These are phyloP conservation scores for Eucalyptus virginea DNA, from an alignment of 345 rosid genomes.

Conservation along the genomic window DNA sequence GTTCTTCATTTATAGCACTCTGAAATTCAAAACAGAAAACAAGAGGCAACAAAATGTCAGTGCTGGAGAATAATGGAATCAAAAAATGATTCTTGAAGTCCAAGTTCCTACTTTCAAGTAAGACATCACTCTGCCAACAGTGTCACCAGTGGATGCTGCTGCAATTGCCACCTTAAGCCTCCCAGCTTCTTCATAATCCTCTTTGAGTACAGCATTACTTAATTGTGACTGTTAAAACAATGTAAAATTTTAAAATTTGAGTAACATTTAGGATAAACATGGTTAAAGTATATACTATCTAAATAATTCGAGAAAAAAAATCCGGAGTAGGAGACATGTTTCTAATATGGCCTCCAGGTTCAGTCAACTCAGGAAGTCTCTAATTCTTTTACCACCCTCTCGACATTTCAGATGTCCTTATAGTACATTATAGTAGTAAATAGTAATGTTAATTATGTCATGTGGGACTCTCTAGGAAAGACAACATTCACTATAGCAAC, in stretches of 20 bases:
- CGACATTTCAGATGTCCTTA: background rate
- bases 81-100: background rate
- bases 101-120: slow-evolving; percentile 37
- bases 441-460: background rate
- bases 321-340: background rate
- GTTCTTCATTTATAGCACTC: slow-evolving; percentile 73
- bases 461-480: background rate
- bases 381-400: background rate
- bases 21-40: slow-evolving; percentile 8
- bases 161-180: slow-evolving; percentile 89
- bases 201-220: slow-evolving; percentile 35
- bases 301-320: background rate
- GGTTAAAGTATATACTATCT: background rate
- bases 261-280: background rate
- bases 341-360: background rate
- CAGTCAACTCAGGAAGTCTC: background rate
- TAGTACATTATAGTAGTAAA: background rate
- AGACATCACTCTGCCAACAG: slow-evolving; percentile 70
- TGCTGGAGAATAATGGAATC: background rate
- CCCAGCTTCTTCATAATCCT: slow-evolving; percentile 81
- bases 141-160: slow-evolving; percentile 63
- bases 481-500: background rate
- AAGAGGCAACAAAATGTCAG: background rate
- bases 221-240: slow-evolving; percentile 48
- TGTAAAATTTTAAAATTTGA: background rate